phyloP scores from a whole-genome alignment of 768 basidiomycete genomes.

The Pseudohyphozyma bogoriensis region DNA sequence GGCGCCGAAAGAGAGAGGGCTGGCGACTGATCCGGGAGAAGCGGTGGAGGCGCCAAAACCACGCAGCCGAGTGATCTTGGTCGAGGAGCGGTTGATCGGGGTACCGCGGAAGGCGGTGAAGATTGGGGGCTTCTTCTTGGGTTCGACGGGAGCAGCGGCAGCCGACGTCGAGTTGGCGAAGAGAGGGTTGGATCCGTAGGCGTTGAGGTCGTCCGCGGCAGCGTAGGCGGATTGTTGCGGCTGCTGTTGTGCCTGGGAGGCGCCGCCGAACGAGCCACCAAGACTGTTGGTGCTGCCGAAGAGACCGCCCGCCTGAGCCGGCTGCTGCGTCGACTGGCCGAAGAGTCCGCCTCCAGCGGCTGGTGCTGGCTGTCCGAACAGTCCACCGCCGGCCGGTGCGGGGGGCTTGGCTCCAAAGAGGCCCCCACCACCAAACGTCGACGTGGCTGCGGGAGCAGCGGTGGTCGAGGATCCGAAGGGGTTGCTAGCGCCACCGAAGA shows the following conservation, averaged over 20 bases:
- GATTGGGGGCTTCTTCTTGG: constrained; percentile 32
- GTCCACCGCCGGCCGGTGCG: constrained; percentile 8
- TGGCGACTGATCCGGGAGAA: constrained; percentile 1
- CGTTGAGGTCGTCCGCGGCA: constrained; percentile 71
- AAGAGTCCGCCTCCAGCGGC: constrained; percentile 9
- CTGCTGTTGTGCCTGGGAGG: constrained; percentile 28
- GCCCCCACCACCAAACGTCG: constrained; percentile 28
- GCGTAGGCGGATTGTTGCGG: constrained; percentile 52
- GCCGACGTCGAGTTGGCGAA: constrained; percentile 30
- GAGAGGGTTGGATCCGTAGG: constrained; percentile 41
- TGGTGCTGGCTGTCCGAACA: constrained; percentile 8
- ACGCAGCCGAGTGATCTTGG: constrained; percentile 29
- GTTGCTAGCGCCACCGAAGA: neutral
- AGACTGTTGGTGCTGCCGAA: constrained; percentile 37
- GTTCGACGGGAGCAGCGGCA: constrained; percentile 9
- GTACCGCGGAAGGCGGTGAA: constrained; percentile 28
- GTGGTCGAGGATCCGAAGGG: constrained; percentile 27
- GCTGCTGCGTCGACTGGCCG: constrained; percentile 26
- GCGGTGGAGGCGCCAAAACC: constrained; percentile 27
- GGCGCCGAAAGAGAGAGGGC: constrained; percentile 3
- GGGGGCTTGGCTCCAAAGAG: constrained; percentile 14
- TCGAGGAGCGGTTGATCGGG: constrained; percentile 24
- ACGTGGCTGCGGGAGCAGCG: constrained; percentile 33
- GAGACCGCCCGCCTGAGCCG: constrained; percentile 25
- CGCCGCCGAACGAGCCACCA: constrained; percentile 38